Conservation (phyloP, 352 stramenopile species). For the Paralagenidium karlingii region DNA sequence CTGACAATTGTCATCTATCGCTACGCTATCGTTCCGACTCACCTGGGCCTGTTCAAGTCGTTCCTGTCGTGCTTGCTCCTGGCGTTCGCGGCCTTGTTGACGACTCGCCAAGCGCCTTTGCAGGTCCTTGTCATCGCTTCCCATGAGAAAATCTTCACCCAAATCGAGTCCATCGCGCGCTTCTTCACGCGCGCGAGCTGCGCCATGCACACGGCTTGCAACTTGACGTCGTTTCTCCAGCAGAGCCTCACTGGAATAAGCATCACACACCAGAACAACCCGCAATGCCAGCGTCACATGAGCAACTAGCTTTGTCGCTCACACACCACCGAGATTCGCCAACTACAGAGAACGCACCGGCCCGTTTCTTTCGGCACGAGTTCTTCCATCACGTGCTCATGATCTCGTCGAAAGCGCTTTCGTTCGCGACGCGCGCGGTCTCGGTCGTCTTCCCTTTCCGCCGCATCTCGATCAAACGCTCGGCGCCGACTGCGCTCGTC, state of each 20-base stretch:
- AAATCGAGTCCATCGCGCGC: constrained; percentile 53
- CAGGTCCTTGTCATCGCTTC: constrained; percentile 19
- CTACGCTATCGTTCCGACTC: neutral
- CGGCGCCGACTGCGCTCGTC: no score
- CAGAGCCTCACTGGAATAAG: no score
- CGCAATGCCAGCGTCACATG: no score
- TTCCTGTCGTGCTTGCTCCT: constrained; percentile 21
- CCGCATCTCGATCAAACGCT: neutral
- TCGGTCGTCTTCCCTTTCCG: no score
- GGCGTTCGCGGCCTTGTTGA: constrained; percentile 17
- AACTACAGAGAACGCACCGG: no score
- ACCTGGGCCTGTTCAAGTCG: constrained; percentile 26
- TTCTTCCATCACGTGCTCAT: constrained; percentile 39
- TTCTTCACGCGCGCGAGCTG: constrained; percentile 43
- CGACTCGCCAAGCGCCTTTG: constrained; percentile 25
- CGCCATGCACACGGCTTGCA: constrained; percentile 30
- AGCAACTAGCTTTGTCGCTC: no score
- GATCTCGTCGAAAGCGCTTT: constrained; percentile 21
- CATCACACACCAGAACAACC: neutral
- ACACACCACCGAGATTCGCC: neutral
- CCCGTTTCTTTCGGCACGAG: constrained; percentile 45
- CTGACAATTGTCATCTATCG: neutral
- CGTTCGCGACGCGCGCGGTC: constrained; percentile 12
- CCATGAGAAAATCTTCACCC: constrained; percentile 58
- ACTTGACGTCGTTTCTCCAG: constrained; percentile 44